Percentiles rank a stretch among this genome's conserved stretches.
Conservation (phyloP, 495 filamentous ascomycete genomes). For the Immersiella caudata region DNA sequence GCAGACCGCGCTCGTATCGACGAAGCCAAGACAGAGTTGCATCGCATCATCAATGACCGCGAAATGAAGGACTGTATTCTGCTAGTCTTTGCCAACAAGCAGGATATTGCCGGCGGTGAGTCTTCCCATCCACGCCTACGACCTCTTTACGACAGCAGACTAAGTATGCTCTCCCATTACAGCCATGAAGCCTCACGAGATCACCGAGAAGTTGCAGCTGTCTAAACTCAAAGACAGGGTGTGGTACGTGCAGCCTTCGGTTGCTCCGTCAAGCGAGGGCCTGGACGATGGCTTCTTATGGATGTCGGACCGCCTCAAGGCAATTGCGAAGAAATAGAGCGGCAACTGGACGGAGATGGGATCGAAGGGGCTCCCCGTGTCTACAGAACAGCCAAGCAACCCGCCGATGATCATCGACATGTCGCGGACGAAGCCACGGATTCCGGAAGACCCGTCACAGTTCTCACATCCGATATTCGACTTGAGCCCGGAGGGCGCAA, state of each 20-base stretch:
- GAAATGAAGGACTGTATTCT: slow-evolving; percentile 98
- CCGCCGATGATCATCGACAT: too few species aligned
- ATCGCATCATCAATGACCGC: slow-evolving; percentile 93
- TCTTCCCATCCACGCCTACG: slow-evolving; percentile 16
- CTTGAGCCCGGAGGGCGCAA: too few species aligned
- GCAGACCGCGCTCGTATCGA: slow-evolving; percentile 83
- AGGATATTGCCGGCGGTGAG: slow-evolving; percentile 85
- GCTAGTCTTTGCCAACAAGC: slow-evolving; percentile 97
- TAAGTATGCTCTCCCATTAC: slow-evolving; percentile 16
- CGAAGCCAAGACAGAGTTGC: slow-evolving; percentile 85
- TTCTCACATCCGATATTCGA: too few species aligned
- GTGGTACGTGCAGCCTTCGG: slow-evolving; percentile 96
- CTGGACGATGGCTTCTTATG: slow-evolving; percentile 91
- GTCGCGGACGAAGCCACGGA: too few species aligned
- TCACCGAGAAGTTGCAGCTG: slow-evolving; percentile 83
- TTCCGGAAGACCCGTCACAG: too few species aligned
- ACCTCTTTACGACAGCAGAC: background rate
- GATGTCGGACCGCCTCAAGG: slow-evolving; percentile 94
- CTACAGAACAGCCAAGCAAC: background rate
- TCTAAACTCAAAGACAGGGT: slow-evolving; percentile 85
- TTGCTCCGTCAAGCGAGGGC: slow-evolving; percentile 90
- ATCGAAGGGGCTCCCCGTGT: too few species aligned
- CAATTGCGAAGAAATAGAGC: slow-evolving; percentile 57
- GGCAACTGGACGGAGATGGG: background rate
- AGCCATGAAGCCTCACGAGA: slow-evolving; percentile 87